Conservation (phyloP, 352 stramenopile species). For the Pythium diclinum region DNA sequence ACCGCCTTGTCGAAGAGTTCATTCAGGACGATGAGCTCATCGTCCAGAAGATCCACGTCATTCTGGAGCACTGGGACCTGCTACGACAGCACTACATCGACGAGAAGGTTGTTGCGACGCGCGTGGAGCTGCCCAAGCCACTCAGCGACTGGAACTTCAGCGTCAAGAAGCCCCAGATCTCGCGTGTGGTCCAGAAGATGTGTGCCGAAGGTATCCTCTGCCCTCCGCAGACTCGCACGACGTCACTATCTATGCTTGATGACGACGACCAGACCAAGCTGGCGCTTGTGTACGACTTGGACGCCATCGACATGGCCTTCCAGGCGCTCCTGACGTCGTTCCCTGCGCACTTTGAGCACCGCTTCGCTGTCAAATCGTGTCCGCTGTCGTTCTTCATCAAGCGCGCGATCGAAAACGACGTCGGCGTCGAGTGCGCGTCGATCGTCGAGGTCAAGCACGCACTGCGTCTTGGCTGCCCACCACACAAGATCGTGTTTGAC, state of each 20-base stretch:
- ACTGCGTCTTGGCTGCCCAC: constrained; percentile 61
- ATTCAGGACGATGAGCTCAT: constrained; percentile 53
- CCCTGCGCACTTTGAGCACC: constrained; percentile 83
- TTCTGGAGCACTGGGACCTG: constrained; percentile 65
- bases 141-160: constrained; percentile 75
- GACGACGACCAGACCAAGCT: constrained; percentile 49
- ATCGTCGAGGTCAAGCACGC: constrained; percentile 82
- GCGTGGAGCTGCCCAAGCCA: constrained; percentile 44
- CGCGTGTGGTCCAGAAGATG: constrained; percentile 60
- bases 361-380: constrained; percentile 88
- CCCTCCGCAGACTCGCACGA: constrained; percentile 2
- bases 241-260: constrained; percentile 19
- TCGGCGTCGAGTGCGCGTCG: constrained; percentile 81
- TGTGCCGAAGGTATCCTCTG: constrained; percentile 42
- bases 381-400: constrained; percentile 86
- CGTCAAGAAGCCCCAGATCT: constrained; percentile 63
- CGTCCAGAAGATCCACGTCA: constrained; percentile 64
- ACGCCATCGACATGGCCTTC: constrained; percentile 85
- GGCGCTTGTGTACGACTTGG: constrained; percentile 82
- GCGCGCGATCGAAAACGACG: constrained; percentile 69
- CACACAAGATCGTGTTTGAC: constrained; percentile 89
- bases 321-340: constrained; percentile 76
- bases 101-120: constrained; percentile 34
- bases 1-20: constrained; percentile 37
- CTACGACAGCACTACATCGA: constrained; percentile 64